These are phyloP conservation scores for Sclerotinia subarctica DNA, from an alignment of 2,329 filamentous ascomycete genomes.

Conservation along the genomic window DNA sequence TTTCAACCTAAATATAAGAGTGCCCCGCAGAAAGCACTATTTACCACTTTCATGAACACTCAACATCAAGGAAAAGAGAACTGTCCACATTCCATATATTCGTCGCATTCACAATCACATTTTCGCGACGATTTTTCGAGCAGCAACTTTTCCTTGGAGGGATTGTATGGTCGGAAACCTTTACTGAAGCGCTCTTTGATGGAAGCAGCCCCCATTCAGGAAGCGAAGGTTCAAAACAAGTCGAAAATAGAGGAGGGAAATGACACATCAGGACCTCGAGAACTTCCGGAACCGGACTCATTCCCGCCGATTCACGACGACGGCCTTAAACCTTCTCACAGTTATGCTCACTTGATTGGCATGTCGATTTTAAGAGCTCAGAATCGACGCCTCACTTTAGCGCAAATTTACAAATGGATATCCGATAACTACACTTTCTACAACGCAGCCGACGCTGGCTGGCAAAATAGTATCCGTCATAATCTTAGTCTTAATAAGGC, in stretches of 20 bases:
- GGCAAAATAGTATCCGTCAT: constrained; percentile 99
- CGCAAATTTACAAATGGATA: constrained; percentile 99
- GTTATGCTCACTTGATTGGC: constrained; percentile 91
- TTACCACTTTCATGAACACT: constrained; percentile 42
- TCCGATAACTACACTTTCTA: constrained; percentile 93
- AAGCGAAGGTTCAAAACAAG: constrained; percentile 66
- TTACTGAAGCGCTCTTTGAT: constrained; percentile 61
- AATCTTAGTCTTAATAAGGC: constrained; percentile 96
- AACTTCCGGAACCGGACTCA: constrained; percentile 46
- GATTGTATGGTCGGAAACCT: constrained; percentile 50
- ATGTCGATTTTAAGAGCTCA: constrained; percentile 93
- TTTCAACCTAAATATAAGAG: constrained; percentile 56
- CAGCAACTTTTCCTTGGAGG: constrained; percentile 50
- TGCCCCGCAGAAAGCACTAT: constrained; percentile 49
- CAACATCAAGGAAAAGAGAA: constrained; percentile 54
- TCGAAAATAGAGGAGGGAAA: constrained; percentile 55
- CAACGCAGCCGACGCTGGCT: constrained; percentile 77
- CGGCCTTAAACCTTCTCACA: constrained; percentile 83
- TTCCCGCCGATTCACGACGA: constrained; percentile 82
- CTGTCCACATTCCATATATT: constrained; percentile 44
- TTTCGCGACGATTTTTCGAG: constrained; percentile 27
- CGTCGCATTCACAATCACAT: constrained; percentile 46
- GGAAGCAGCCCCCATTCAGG: constrained; percentile 71
- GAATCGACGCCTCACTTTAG: constrained; percentile 77
- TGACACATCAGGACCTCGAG: constrained; percentile 38